phyloP scores from a whole-genome alignment of 2,329 filamentous ascomycete species.

The Cercospora brassicicola region DNA sequence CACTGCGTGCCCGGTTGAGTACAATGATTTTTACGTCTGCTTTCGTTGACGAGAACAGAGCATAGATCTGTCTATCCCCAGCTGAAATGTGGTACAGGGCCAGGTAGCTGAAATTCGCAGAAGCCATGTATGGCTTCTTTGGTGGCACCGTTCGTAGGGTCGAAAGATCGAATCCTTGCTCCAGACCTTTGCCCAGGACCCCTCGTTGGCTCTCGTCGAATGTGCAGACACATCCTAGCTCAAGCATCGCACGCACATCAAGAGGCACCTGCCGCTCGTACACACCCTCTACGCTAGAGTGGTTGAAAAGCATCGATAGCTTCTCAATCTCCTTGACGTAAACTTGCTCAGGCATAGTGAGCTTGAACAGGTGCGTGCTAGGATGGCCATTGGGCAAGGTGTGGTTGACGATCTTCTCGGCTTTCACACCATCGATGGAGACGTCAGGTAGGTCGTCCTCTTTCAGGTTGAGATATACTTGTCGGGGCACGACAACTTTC shows the following conservation, averaged over 20 bases:
- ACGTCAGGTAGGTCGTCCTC: slow-evolving; percentile 84
- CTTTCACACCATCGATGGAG: slow-evolving; percentile 78
- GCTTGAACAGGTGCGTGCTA: slow-evolving; percentile 89
- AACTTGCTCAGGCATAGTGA: slow-evolving; percentile 83
- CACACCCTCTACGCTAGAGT: slow-evolving; percentile 92
- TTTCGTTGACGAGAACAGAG: slow-evolving; percentile 80
- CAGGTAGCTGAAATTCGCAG: slow-evolving; percentile 69
- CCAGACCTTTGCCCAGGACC: slow-evolving; percentile 86
- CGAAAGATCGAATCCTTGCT: slow-evolving; percentile 86
- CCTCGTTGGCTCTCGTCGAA: slow-evolving; percentile 90
- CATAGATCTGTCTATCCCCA: slow-evolving; percentile 90
- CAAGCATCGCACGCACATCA: slow-evolving; percentile 80
- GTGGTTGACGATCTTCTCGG: slow-evolving; percentile 90
- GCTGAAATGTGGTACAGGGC: slow-evolving; percentile 91
- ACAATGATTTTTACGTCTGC: slow-evolving; percentile 83
- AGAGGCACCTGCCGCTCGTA: slow-evolving; percentile 93
- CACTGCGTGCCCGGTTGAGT: slow-evolving; percentile 78
- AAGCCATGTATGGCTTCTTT: slow-evolving; percentile 73
- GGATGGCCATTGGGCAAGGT: slow-evolving; percentile 93
- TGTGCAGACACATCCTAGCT: slow-evolving; percentile 85
- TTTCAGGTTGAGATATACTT: slow-evolving; percentile 90
- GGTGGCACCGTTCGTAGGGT: slow-evolving; percentile 67
- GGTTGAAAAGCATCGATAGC: slow-evolving; percentile 79
- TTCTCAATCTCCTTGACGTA: slow-evolving; percentile 84
- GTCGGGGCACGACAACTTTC: slow-evolving; percentile 83